These are phyloP conservation scores for Mrakia blollopis DNA, from an alignment of 768 basidiomycete genomes.

Conservation along the genomic window DNA sequence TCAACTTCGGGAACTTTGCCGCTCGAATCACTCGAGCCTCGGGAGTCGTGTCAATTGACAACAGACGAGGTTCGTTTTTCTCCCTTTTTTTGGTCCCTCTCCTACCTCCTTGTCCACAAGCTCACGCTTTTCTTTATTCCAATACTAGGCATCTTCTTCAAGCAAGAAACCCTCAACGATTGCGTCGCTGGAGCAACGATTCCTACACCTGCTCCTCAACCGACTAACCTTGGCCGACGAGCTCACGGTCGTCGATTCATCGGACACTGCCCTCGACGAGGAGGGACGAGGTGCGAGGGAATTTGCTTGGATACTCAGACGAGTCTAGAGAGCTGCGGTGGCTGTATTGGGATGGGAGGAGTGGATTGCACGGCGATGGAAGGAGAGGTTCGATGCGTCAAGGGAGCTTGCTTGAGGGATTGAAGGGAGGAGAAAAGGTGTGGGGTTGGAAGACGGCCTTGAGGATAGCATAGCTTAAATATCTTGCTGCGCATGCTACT, in stretches of 20 bases:
- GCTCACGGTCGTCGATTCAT: too few species aligned
- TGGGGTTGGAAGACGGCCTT: too few species aligned
- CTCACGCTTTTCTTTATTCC: not conserved
- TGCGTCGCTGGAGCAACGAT: constrained; percentile 17
- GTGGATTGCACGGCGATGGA: constrained; percentile 7
- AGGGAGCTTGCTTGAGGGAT: not conserved
- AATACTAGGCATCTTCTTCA: constrained; percentile 19
- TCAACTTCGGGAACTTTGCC: constrained; percentile 20
- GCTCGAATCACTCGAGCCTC: constrained; percentile 7
- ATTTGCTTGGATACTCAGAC: not conserved
- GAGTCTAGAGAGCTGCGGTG: constrained; percentile 2
- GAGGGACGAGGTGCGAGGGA: not conserved
- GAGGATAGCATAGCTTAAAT: too few species aligned
- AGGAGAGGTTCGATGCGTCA: not conserved
- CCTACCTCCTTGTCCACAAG: not conserved
- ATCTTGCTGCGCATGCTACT: too few species aligned
- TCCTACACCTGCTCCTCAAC: not conserved
- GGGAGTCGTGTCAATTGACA: constrained; percentile 1
- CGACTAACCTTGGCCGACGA: not conserved
- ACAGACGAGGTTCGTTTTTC: constrained; percentile 17
- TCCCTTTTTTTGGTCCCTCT: too few species aligned
- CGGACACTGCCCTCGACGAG: not conserved
- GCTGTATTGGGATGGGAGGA: not conserved
- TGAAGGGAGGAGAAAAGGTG: too few species aligned
- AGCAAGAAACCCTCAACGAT: not conserved